Percentiles rank a stretch among this genome's conserved stretches.
phyloP scores from a whole-genome alignment of 768 basidiomycete species.

The Lentinula sp. region DNA sequence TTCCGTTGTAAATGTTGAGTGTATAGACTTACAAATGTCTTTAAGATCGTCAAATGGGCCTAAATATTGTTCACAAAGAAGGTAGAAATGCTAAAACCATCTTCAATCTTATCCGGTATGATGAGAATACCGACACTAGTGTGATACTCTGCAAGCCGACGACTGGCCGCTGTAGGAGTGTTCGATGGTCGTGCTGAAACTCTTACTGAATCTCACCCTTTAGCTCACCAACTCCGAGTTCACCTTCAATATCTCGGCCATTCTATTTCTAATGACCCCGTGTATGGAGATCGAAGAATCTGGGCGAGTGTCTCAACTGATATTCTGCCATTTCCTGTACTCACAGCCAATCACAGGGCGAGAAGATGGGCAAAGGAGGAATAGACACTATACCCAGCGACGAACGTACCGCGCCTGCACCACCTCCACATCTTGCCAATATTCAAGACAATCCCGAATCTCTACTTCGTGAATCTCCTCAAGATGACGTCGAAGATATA shows the following conservation, averaged over 20 bases:
- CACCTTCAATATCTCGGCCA: conserved; percentile 93
- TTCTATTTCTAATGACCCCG: conserved; percentile 92
- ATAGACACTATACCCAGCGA: conserved; percentile 70
- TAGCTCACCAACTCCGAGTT: conserved; percentile 96
- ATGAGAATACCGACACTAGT: conserved; percentile 72
- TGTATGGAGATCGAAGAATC: conserved; percentile 77
- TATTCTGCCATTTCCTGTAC: not conserved
- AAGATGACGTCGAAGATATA: not conserved
- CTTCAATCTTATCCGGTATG: conserved; percentile 80
- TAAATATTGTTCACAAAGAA: conserved; percentile 93
- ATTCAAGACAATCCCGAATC: conserved; percentile 43
- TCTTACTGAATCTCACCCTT: not conserved
- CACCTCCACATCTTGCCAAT: conserved; percentile 39
- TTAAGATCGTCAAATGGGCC: conserved; percentile 90
- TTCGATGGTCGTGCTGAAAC: not conserved
- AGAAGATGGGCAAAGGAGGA: conserved; percentile 69
- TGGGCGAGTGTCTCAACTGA: conserved; percentile 45
- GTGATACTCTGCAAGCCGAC: conserved; percentile 80
- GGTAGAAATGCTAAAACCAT: conserved; percentile 93
- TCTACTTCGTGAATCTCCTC: conserved; percentile 13
- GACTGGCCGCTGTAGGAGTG: conserved; percentile 82
- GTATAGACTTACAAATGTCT: not conserved
- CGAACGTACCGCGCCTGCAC: conserved; percentile 57
- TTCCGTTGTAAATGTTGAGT: not conserved
- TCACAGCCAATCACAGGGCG: conserved; percentile 40